Evolutionary conservation across 139 green algal genomes (phyloP), one percentile per base, ranked within the genome.

Genomic region (Gonium pectorale): DNA sequence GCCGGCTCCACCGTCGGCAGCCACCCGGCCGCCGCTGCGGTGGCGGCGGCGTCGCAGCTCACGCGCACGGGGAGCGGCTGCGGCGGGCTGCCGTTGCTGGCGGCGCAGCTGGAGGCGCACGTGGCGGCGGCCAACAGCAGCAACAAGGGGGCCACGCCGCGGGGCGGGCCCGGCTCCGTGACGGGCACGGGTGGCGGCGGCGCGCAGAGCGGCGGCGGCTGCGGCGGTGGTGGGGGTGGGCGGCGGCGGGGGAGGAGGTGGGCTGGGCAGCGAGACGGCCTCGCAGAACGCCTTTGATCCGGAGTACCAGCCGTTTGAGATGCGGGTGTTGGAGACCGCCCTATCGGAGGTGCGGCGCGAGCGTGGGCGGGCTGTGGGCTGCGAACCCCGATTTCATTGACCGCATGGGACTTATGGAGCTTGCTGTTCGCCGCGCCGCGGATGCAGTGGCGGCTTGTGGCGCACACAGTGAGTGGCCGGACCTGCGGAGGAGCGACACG

Each of bases 251-350:
- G 68, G 68, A 27, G 43, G 68, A 8, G 38, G 54, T 38, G 41
- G 62, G 15, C 9, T 6, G 31, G 79, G 83, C 22, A 51, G 54
- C 29, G 49, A 75, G n/a, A 71, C 75, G 59, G 59, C 37, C 4
- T 72, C 59, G 0, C 41, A 67, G 41, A 71, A 31, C 40, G 75
- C 59, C 7, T 82, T 60, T 22, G 88, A 89, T 19, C 64, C 63
- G n/a, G 87, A 92, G n/a, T 73, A 85, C 59, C 88, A 95, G 79
- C 93, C 94, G 7, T 97, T 97, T 83, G 94, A 97, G 86, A 86
- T 96, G 67, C 80, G 90, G 74, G 90, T 95, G 81, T 82, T 97
- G 73, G 94, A n/a, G n/a, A n/a, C n/a, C n/a, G n/a, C n/a, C n/a
- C n/a, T n/a, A n/a, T n/a, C n/a, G n/a, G n/a, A n/a, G n/a, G n/a